These are phyloP conservation scores for Areca catechu DNA, from an alignment of 176 grass and related monocot genomes.

Conservation along the genomic window DNA sequence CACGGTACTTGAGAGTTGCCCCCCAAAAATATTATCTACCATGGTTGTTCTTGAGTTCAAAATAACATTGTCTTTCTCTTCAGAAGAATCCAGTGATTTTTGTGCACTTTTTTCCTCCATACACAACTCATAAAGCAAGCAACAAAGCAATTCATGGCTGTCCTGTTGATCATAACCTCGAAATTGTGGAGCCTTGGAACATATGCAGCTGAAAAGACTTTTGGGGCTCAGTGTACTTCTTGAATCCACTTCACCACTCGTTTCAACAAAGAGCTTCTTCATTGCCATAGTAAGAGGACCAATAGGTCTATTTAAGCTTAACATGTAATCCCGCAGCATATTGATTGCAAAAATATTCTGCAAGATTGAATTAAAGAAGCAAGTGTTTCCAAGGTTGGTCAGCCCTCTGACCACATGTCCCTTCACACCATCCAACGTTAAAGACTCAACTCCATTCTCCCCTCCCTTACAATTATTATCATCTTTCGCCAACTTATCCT, in stretches of 20 bases:
- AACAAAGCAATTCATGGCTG: conserved; percentile 92
- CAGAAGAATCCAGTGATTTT: conserved; percentile 28
- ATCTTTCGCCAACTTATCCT: conserved; percentile 10
- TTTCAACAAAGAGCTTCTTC: conserved; percentile 77
- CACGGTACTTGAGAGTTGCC: conserved; percentile 79
- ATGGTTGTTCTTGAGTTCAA: conserved; percentile 24
- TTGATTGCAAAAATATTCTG: conserved; percentile 75
- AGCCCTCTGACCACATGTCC: conserved; percentile 61
- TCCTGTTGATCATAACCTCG: conserved; percentile 90
- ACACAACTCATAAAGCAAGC: conserved; percentile 75
- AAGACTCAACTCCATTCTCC: conserved; percentile 5
- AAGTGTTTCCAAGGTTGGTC: conserved; percentile 84
- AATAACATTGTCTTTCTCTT: conserved; percentile 13
- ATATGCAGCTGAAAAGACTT: conserved; percentile 73
- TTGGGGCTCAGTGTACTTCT: conserved; percentile 68
- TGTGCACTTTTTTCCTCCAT: conserved; percentile 52
- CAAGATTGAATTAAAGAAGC: conserved; percentile 89
- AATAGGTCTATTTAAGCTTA: conserved; percentile 37
- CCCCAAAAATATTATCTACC: conserved; percentile 71
- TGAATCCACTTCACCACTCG: conserved; percentile 44
- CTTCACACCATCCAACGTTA: conserved; percentile 16
- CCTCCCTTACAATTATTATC: conserved; percentile 2
- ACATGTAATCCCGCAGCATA: conserved; percentile 51
- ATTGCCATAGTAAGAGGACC: conserved; percentile 62
- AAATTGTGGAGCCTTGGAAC: conserved; percentile 70